Base-by-base conservation (phyloP, 1,284 basidiomycete genomes). In the Austroboletus novae-zelandiae region DNA sequence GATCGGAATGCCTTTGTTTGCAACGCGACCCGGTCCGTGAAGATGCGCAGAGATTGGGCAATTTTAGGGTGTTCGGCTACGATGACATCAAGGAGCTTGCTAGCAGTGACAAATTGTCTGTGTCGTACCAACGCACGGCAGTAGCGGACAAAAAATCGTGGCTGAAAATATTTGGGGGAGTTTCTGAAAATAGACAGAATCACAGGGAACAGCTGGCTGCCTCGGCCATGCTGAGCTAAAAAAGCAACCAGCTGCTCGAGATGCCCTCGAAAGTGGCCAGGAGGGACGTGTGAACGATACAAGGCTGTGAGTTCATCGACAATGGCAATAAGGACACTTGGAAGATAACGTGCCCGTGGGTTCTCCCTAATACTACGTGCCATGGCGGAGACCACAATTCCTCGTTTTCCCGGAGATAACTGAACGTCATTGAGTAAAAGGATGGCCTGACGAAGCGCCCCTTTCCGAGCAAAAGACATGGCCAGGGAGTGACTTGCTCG, bases 191-290 rank as follows among this genome's bases (percentile, higher is more conserved):
- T 57, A 41, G 52, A 60, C 40, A 53, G 41, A 17, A 70, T 49
- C 27, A 66, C 42, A 41, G 50, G 45, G 7, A 55, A 45, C 15
- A 56, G 17, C 36, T 54, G 59, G 1, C 29, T 43, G 20, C 60
- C 65, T 43, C 53, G 54, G 17, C 57, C 59, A 13, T 51, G 43
- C 27, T 27, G 55, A 14, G 66, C 56, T 44, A 66, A 45, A 45
- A 37, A 9, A 37, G 61, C 31, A 43, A 70, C 43, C 5, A 70
- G 43, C 11, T 54, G 54, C 32, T 68, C 63, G 20, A 66, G 54
- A 40, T 61, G 63, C 20, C 61, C 52, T 35, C 57, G 64, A 54
- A 70, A 65, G 32, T 66, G 55, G 32, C 45, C 45, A 13, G 66
- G 59, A 1, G 65, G 67, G 27, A 42, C 29, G 9, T 45, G 54